Base-by-base conservation (phyloP, 768 basidiomycete species). In the Ramaria rubella region DNA sequence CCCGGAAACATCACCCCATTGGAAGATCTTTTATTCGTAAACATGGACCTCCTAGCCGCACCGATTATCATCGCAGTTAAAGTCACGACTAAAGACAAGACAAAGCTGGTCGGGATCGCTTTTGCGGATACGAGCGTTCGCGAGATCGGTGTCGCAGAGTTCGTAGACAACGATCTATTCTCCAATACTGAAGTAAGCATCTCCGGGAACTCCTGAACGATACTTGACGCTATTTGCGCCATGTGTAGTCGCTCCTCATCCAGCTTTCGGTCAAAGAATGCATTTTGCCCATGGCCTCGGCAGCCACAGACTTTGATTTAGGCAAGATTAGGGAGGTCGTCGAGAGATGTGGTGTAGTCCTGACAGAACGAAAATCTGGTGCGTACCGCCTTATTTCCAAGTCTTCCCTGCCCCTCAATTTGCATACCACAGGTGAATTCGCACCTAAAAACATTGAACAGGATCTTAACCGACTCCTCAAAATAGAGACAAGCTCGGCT, bases 201-300 rank as follows among this genome's bases (percentile, higher is more conserved):
- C 14, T 17, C n/a, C 52, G 15, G 42, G 23, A 11, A 24, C 53
- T 21, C 48, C 33, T 21, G 23, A 31, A 12, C 26, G 55, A 12
- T 17, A 33, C 36, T 27, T 42, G 12, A 45, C 48, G 57, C 40
- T 12, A 48, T 43, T 26, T 31, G 30, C 45, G 19, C 33, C 29
- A n/a, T 49, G 56, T 24, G 7, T 64, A 97, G 95, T 93, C 93
- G 1, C 79, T 98, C 31, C 74, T 97, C 33, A 98, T 98, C 58
- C 96, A 99, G 68, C 80, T 98, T 2, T 94, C 92, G 0, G 90
- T 93, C n/a, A 98, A 98, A 68, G 96, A 99, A 70, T 93, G 92
- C 3, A 78, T 98, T 53, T 75, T 98, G 40, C 77, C 87, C 1
- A 82, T 81, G 0, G 86, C 86, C n/a, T 87, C 88, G 5, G 72